Base-by-base conservation (phyloP, 2,329 filamentous ascomycete genomes). In the Aotearoamyces nothofagi region DNA sequence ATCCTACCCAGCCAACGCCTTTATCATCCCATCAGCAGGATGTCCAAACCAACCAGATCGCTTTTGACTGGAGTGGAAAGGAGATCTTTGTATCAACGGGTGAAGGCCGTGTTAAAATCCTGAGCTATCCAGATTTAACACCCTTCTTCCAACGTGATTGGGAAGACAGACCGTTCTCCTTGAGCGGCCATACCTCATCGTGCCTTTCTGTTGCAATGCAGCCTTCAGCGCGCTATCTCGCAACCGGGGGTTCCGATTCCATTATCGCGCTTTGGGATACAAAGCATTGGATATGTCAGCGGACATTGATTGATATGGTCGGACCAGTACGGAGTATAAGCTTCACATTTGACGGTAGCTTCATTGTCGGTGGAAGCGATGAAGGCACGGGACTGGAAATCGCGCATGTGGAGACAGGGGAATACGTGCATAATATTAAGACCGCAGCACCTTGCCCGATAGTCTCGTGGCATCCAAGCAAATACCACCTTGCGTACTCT, bases 251-350 rank as follows among this genome's bases (percentile, higher is more conserved):
- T 7, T 71, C 73, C 7, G 80, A 87, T 44, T 78, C 76, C 1
- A 66, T 82, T 28, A 77, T 86, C 39, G 64, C 75, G 4, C 57
- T 87, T 3, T 87, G 79, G 75, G 78, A 86, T 43, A 84, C 79
- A 3, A 63, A 64, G 22, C 73, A 80, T 39, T 84, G 78, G 77
- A 69, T 80, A 32, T 84, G 78, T 45, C 66, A 75, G 43, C 66
- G 74, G 35, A 82, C 78, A 1, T 59, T 84, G 23, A 71, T 71
- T 19, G 63, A 68, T 41, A 77, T 81, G 57, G 62, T 66, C 7
- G 76, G 76, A 2, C 70, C 78, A 3, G 72, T 86, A 15, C 66
- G 69, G 44, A 79, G 69, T 46, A 61, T 86, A 32, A 45, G 76
- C 45, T 87, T 86, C 47, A 78, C 70, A 10, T 86, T 79, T 51